phyloP scores from a whole-genome alignment of 495 filamentous ascomycete genomes.

The Rusavskia elegans region DNA sequence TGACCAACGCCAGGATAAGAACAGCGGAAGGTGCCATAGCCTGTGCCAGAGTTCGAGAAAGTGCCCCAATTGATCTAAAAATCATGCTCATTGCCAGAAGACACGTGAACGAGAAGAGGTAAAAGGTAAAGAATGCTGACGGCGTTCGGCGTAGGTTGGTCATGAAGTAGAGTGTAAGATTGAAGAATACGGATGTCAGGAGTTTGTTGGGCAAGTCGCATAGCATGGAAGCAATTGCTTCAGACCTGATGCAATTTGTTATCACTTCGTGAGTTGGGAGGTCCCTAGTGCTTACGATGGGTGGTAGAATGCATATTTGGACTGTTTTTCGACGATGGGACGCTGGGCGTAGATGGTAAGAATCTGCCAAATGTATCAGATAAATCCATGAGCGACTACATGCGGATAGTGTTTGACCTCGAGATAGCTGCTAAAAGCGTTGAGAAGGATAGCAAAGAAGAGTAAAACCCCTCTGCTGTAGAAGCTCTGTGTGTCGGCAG shows the following conservation, averaged over 20 bases:
- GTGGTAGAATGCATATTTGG: conserved; percentile 82
- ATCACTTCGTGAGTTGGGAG: not conserved
- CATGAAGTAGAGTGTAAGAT: conserved; percentile 70
- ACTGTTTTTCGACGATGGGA: conserved; percentile 84
- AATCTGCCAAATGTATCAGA: conserved; percentile 26
- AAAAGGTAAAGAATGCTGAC: conserved; percentile 68
- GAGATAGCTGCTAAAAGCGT: conserved; percentile 63
- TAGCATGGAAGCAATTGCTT: conserved; percentile 72
- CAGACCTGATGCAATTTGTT: conserved; percentile 25
- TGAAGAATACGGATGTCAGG: conserved; percentile 42
- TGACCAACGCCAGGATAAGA: conserved; percentile 65
- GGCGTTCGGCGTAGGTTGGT: conserved; percentile 64
- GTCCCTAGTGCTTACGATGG: conserved; percentile 31
- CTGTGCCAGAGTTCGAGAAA: conserved; percentile 62
- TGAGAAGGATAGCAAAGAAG: conserved; percentile 79
- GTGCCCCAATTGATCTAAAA: conserved; percentile 71
- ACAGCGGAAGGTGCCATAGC: conserved; percentile 73
- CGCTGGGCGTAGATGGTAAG: conserved; percentile 75
- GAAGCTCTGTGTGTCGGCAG: conserved; percentile 47
- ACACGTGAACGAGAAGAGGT: conserved; percentile 51
- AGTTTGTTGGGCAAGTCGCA: conserved; percentile 58
- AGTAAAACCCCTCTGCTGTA: conserved; percentile 67
- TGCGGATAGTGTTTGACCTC: conserved; percentile 32
- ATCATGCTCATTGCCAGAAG: conserved; percentile 60
- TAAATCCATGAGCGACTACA: not conserved